Conservation (phyloP, 1,139 yeast species). For the Debaryomyces fabryi region DNA sequence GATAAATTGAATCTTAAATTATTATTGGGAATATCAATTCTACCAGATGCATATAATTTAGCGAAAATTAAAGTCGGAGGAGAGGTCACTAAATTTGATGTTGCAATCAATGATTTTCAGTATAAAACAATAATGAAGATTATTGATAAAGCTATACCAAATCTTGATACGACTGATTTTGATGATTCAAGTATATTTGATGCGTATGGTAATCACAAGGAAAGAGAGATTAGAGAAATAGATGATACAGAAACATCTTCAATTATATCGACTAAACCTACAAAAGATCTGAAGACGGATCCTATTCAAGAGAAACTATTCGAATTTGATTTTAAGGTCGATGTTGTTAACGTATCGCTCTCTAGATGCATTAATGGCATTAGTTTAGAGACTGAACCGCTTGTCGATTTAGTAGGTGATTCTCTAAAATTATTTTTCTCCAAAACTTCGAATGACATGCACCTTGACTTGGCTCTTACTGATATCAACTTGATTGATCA, state of each 20-base stretch:
- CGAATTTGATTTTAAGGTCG: constrained; percentile 73
- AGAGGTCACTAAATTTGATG: constrained; percentile 70
- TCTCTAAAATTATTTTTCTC: constrained; percentile 60
- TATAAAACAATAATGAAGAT: constrained; percentile 85
- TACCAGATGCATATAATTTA: constrained; percentile 76
- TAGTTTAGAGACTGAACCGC: constrained; percentile 63
- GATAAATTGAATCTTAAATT: constrained; percentile 78
- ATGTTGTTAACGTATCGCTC: constrained; percentile 61
- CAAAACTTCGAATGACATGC: constrained; percentile 64
- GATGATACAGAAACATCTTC: constrained; percentile 21
- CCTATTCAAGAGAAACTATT: constrained; percentile 58
- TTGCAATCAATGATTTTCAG: constrained; percentile 84
- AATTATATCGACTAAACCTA: constrained; percentile 10
- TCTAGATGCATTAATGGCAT: constrained; percentile 67
- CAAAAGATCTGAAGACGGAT: constrained; percentile 15
- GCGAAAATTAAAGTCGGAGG: constrained; percentile 78
- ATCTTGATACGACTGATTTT: constrained; percentile 38
- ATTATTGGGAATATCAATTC: constrained; percentile 75
- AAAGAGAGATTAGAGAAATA: constrained; percentile 26
- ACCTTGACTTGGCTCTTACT: constrained; percentile 62
- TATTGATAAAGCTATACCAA: constrained; percentile 71
- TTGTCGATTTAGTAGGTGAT: constrained; percentile 76
- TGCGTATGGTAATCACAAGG: constrained; percentile 32
- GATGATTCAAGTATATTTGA: constrained; percentile 40
- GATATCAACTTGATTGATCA: constrained; percentile 76